Base-by-base conservation (phyloP, 1,139 yeast genomes). In the Diutina ranongensis region DNA sequence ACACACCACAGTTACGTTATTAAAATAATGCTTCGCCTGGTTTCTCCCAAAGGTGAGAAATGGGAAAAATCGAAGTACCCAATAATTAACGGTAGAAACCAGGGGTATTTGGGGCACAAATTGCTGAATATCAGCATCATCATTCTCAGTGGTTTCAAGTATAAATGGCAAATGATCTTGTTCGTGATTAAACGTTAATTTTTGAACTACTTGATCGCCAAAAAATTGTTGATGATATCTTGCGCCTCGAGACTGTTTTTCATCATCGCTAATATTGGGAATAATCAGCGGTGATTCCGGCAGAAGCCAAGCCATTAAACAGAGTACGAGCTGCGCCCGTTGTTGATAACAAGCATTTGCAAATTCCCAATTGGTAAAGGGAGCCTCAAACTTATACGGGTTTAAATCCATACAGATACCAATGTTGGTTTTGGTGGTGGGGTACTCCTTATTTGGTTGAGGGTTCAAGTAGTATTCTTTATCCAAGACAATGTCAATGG, bases 401-500 rank as follows among this genome's bases (percentile, higher is more conserved):
- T 86, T 88, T 51, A 89, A 62, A 60, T 88, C 97, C 97, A 88
- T 89, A 59, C 97, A 89, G n/a, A 89, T 87, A 0, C 96, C 97
- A 48, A 88, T 69, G 41, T 79, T 74, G 0, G 83, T 64, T 12
- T 60, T 61, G 35, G 74, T 33, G 10, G 38, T 10, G 1, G 22
- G 21, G 5, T 35, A 21, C 1, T 33, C 44, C 22, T 32, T 27
- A 1, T 38, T 45, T 35, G 48, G 40, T 35, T 49, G 46, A 27
- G 32, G 42, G 16, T 51, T 32, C 49, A 51, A 38, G 47, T 63
- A 63, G 48, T 55, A 58, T 18, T 57, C 57, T 47, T 60, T 63
- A 45, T 65, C 62, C 5, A 73, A 55, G 2, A 59, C 56, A 41
- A 76, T 52, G 25, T 67, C 63, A 40, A 74, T 67, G 1, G 67